Conservation (phyloP, 1,284 basidiomycete species). For the Fistulina hepatica region DNA sequence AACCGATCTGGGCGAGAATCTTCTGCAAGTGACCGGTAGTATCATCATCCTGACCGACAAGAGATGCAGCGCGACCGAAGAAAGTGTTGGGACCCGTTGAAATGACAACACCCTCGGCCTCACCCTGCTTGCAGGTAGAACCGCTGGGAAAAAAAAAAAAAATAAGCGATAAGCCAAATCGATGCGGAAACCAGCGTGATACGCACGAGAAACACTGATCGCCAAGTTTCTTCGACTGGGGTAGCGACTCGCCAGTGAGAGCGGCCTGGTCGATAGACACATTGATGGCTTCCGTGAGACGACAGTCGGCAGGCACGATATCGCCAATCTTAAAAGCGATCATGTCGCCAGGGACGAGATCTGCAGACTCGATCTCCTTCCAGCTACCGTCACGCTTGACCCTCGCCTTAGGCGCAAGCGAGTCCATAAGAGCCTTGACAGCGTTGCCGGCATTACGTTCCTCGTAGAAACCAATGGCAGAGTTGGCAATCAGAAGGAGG, state of each 20-base stretch:
- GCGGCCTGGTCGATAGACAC: slow-evolving; percentile 96
- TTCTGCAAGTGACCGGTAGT: slow-evolving; percentile 96
- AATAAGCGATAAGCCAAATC: slow-evolving; percentile 10
- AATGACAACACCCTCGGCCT: slow-evolving; percentile 94
- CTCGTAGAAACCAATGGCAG: slow-evolving; percentile 96
- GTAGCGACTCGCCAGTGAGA: slow-evolving; percentile 91
- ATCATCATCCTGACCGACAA: slow-evolving; percentile 93
- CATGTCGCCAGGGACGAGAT: slow-evolving; percentile 90
- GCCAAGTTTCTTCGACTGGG: slow-evolving; percentile 80
- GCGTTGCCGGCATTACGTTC: slow-evolving; percentile 96
- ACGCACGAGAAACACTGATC: slow-evolving; percentile 95
- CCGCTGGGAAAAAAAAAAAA: slow-evolving; percentile 40
- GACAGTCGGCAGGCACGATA: slow-evolving; percentile 91
- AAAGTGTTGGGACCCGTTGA: slow-evolving; percentile 94
- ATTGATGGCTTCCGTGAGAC: slow-evolving; percentile 90
- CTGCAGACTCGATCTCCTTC: slow-evolving; percentile 81
- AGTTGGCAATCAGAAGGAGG: slow-evolving; percentile 88
- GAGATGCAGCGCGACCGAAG: slow-evolving; percentile 91
- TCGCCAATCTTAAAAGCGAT: slow-evolving; percentile 97
- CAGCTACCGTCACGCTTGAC: slow-evolving; percentile 78
- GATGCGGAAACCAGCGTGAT: slow-evolving; percentile 6
- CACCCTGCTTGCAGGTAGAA: slow-evolving; percentile 95
- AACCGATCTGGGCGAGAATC: slow-evolving; percentile 92
- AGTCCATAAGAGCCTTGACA: slow-evolving; percentile 99
- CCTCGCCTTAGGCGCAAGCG: slow-evolving; percentile 93